These are phyloP conservation scores for Microcyclospora tardicrescens DNA, from an alignment of 2,329 filamentous ascomycete species.

Conservation along the genomic window DNA sequence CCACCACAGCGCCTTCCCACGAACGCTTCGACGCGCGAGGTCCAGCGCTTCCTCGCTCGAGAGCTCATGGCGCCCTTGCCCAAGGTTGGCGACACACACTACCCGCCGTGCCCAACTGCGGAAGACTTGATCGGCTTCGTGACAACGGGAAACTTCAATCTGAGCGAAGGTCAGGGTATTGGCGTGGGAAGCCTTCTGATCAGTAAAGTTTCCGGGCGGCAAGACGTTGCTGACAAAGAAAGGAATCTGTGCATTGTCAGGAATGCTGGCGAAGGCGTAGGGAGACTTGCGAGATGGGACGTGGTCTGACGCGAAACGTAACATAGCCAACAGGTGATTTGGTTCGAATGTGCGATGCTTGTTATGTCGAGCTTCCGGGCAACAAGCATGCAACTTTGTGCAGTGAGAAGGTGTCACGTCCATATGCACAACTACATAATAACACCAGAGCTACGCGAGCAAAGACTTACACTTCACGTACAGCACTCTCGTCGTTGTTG, in stretches of 20 bases:
- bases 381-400: no score
- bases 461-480: no score
- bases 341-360: no score
- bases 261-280: constrained; percentile 64
- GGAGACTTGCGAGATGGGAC: constrained; percentile 70
- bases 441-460: no score
- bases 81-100: constrained; percentile 23
- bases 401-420: no score
- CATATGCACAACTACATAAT: no score
- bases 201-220: constrained; percentile 41
- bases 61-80: constrained; percentile 35
- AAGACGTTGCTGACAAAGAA: constrained; percentile 27
- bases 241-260: constrained; percentile 62
- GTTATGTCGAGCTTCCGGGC: no score
- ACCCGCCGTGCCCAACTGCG: constrained; percentile 58
- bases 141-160: constrained; percentile 71
- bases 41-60: constrained; percentile 29
- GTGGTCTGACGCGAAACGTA: constrained; percentile 26
- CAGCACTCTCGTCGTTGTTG: no score
- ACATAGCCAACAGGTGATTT: no score
- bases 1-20: constrained; percentile 14
- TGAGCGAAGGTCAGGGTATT: constrained; percentile 61
- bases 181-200: constrained; percentile 55
- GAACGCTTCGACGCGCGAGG: constrained; percentile 30
- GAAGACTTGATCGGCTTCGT: constrained; percentile 80